Evolutionary conservation across 1,284 basidiomycete genomes (phyloP), one percentile per base, ranked within the genome.

Genomic region (Irpex sp.): DNA sequence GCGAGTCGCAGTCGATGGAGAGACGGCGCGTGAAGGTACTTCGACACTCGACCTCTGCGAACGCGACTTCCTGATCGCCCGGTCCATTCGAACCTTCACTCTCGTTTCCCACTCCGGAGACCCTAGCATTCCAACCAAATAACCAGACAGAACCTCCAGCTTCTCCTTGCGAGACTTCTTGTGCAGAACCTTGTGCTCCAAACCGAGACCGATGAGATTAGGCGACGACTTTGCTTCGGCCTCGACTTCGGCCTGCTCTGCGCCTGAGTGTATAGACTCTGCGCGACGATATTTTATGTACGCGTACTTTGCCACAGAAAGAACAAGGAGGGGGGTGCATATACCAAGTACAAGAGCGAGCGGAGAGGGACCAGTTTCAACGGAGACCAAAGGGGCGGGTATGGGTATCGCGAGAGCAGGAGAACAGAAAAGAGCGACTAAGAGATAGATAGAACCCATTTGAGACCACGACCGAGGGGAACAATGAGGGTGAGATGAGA

Each of bases 31-130:
- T 15, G 59, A 60, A 2, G 31, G 31, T 8, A 39, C 49, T 33
- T 46, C 46, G 17, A 43, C 15, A 5, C 15, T 15, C 15, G 59
- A 60, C 2, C 17, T n/a, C 50, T 21, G 43, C 2, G 13, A 17
- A 33, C 50, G 21, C 33, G 43, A 19, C 55, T 58, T 60, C 26
- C 64, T 49, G 3, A 54, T 21, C 8, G 54, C 63, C 39, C 15
- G 61, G 26, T 65, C 61, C 7, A 59, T 59, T 15, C 61, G 63
- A 5, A 58, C 46, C 31, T 47, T 36, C 21, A 65, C 61, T 17
- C 66, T 51, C 11, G 64, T 65, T 56, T 67, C 66, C 66, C 66
- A 67, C 5, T 61, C 59, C 7, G 66, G 66, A 19, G 66, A 67
- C 54, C 66, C 66, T 36, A 67, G 53, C 21, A 53, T 62, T 15